These are phyloP conservation scores for Coemansia sp. DNA, from an alignment of 192 early-diverging fungal genomes.

Conservation along the genomic window DNA sequence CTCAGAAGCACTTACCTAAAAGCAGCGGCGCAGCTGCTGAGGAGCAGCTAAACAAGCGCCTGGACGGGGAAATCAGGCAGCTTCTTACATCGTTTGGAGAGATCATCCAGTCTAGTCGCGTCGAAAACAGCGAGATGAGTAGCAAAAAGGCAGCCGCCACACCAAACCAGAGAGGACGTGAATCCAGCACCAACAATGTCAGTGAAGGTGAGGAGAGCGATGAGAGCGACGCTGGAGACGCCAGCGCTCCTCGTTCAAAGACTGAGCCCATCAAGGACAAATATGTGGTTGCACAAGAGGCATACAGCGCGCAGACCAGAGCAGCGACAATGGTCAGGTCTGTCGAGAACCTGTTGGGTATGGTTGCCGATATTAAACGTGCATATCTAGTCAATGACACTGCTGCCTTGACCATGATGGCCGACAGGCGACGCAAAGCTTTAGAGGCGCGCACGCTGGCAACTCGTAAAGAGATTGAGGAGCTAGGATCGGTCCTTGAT, in stretches of 20 bases:
- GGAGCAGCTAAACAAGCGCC: conserved; percentile 47
- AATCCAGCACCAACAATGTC: background rate
- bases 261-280: conserved; percentile 50
- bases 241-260: conserved; percentile 12
- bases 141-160: conserved; percentile 13
- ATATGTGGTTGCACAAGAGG: conserved; percentile 49
- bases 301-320: conserved; percentile 51
- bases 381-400: conserved; percentile 55
- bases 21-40: conserved; percentile 33
- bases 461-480: conserved; percentile 35
- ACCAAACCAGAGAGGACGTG: conserved; percentile 9
- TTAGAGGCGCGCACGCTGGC: conserved; percentile 26
- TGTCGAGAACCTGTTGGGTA: conserved; percentile 50
- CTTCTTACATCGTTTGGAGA: conserved; percentile 54
- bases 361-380: conserved; percentile 52
- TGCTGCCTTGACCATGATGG: conserved; percentile 31
- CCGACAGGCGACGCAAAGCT: conserved; percentile 32
- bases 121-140: conserved; percentile 33
- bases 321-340: conserved; percentile 56
- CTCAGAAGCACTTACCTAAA: conserved; percentile 41
- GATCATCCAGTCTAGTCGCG: conserved; percentile 49
- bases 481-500: conserved; percentile 40
- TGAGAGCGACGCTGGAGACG: background rate
- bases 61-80: conserved; percentile 51
- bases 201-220: conserved; percentile 10